phyloP scores from a whole-genome alignment of 163 green algal species.

The Chlamydomonas reinhardtii region DNA sequence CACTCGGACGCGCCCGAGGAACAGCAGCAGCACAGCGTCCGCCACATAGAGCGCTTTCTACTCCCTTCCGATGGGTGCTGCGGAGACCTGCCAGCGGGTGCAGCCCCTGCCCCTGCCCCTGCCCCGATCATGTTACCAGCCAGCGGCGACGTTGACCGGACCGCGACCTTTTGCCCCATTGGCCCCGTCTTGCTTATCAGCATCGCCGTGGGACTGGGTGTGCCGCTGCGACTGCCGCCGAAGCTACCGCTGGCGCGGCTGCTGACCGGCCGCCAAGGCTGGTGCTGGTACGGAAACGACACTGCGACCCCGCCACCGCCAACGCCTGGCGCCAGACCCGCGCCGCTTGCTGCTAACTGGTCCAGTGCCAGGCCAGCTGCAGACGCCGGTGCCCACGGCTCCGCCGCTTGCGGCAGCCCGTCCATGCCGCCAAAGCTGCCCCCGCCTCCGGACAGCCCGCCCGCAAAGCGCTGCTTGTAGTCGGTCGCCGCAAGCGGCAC shows the following conservation, averaged over 20 bases:
- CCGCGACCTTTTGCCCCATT: background rate
- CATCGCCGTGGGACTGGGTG: background rate
- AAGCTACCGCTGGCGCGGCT: background rate
- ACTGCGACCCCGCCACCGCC: background rate
- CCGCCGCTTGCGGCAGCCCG: background rate
- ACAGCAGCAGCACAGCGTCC: background rate
- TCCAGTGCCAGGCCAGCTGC: background rate
- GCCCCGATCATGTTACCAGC: background rate
- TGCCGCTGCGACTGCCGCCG: background rate
- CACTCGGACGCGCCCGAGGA: no score
- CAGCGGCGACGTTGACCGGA: background rate
- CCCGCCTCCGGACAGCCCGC: no score
- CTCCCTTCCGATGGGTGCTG: no score
- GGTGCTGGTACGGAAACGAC: background rate
- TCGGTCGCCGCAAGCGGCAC: slow-evolving; percentile 43
- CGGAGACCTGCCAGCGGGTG: no score
- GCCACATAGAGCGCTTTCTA: no score
- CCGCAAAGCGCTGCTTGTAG: background rate
- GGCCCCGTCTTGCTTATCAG: slow-evolving; percentile 18
- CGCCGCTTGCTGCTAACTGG: background rate
- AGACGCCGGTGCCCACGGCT: background rate
- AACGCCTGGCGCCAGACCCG: background rate
- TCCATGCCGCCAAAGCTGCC: no score
- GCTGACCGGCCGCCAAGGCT: slow-evolving; percentile 4
- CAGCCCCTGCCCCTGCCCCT: no score